Conservation (phyloP, 2,329 filamentous ascomycete genomes). For the Colletotrichum sp. region DNA sequence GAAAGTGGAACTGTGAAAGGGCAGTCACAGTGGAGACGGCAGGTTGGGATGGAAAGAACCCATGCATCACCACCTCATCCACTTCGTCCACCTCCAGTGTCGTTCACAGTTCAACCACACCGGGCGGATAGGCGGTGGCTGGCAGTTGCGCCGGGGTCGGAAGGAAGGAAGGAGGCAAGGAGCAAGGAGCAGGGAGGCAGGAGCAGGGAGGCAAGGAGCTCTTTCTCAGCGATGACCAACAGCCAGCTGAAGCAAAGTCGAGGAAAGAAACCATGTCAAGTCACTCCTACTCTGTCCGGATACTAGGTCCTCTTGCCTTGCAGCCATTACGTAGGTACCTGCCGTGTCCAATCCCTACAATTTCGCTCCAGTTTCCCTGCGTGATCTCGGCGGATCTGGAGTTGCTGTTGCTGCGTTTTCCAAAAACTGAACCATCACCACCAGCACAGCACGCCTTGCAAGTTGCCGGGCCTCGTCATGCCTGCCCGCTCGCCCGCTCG, state of each 20-base stretch:
- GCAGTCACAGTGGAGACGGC: neutral
- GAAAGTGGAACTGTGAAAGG: neutral
- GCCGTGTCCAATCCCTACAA: neutral
- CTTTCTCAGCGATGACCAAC: neutral
- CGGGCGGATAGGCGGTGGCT: neutral
- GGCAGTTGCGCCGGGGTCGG: neutral
- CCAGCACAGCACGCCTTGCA: neutral
- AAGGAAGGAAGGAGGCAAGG: neutral
- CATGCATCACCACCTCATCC: neutral
- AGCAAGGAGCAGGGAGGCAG: neutral
- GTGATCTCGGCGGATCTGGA: neutral
- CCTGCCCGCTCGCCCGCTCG: neutral
- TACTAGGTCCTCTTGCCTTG: neutral
- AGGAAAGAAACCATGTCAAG: neutral
- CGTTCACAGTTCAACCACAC: neutral
- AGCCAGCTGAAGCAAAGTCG: neutral
- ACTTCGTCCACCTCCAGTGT: neutral
- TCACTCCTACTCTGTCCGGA: neutral
- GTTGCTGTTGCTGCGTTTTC: neutral
- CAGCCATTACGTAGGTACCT: neutral
- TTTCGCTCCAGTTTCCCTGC: neutral
- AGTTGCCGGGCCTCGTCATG: neutral
- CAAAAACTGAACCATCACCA: neutral
- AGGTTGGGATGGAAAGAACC: neutral
- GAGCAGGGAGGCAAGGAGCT: neutral